Evolutionary conservation across 176 grass and related monocot species (phyloP).

Genomic region (Phoenix roebelenii): DNA sequence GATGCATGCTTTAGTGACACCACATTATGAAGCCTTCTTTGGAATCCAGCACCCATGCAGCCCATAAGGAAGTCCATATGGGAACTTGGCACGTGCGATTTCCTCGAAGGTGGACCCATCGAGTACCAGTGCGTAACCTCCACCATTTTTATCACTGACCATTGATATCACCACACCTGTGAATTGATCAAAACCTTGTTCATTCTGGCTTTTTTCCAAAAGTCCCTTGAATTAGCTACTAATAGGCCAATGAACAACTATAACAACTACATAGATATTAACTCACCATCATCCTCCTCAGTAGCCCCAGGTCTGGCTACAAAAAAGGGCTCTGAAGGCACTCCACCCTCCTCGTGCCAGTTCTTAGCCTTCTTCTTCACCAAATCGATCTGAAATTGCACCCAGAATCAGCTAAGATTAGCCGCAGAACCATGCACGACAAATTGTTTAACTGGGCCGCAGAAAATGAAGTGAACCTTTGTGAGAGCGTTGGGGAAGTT

Average conservation of each 20-base stretch:
- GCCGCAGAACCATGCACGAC: too few relatives aligned
- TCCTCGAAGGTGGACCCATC: slow-evolving; percentile 73
- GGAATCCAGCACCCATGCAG: slow-evolving; percentile 97
- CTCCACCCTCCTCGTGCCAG: slow-evolving; percentile 86
- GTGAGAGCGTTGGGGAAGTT: slow-evolving; percentile 99
- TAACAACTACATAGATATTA: neutral
- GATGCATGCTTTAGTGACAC: too few relatives aligned
- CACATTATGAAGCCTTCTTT: slow-evolving; percentile 14
- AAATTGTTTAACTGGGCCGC: too few relatives aligned
- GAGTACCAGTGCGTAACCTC: slow-evolving; percentile 65
- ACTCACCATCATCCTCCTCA: slow-evolving; percentile 86
- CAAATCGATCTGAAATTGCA: slow-evolving; percentile 46
- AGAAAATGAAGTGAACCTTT: slow-evolving; percentile 20
- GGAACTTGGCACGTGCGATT: slow-evolving; percentile 78
- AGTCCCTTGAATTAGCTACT: too few relatives aligned
- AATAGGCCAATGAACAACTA: too few relatives aligned
- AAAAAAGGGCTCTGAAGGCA: slow-evolving; percentile 93
- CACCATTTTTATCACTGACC: slow-evolving; percentile 77
- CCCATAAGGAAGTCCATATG: slow-evolving; percentile 90
- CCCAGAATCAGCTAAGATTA: neutral
- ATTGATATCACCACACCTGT: slow-evolving; percentile 84
- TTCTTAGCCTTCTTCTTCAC: slow-evolving; percentile 75
- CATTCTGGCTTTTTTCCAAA: too few relatives aligned
- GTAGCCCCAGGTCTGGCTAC: slow-evolving; percentile 70
- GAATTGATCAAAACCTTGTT: neutral